These are phyloP conservation scores for Arthrobotrys conoides DNA, from an alignment of 2,329 filamentous ascomycete species.

Conservation along the genomic window DNA sequence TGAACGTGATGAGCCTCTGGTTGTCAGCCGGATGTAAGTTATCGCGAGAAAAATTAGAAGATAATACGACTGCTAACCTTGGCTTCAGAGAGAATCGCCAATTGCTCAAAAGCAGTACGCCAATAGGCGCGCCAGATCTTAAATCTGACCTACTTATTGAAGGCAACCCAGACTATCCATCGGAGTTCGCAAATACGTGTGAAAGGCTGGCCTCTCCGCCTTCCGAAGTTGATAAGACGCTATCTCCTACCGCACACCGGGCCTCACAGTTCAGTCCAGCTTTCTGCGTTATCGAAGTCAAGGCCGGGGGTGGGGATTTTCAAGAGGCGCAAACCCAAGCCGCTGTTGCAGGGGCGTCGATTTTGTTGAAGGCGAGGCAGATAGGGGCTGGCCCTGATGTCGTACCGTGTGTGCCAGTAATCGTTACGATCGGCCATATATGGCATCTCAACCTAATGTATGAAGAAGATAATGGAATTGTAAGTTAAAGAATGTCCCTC, in stretches of 20 bases:
- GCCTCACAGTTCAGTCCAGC: not conserved
- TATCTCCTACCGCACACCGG: conserved; percentile 10
- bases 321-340: conserved; percentile 6
- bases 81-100: not conserved
- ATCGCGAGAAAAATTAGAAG: not conserved
- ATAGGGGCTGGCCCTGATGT: not conserved
- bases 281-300: conserved; percentile 21
- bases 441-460: conserved; percentile 19
- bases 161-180: conserved; percentile 18
- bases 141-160: conserved; percentile 22
- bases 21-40: not conserved
- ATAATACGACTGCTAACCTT: not conserved
- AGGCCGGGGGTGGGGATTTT: conserved; percentile 11
- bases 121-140: not conserved
- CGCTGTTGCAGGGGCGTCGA: not conserved
- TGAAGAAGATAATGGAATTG: not conserved
- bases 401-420: not conserved
- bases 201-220: not conserved
- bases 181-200: not conserved
- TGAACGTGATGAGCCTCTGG: not conserved
- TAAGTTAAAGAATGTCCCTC: not conserved
- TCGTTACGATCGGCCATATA: not conserved
- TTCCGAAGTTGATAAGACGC: not conserved
- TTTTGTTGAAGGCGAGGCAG: not conserved
- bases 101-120: not conserved